Evolutionary conservation across 2,329 filamentous ascomycete species (phyloP), one percentile per base, ranked within the genome.

Genomic region (Apiospora koreana): DNA sequence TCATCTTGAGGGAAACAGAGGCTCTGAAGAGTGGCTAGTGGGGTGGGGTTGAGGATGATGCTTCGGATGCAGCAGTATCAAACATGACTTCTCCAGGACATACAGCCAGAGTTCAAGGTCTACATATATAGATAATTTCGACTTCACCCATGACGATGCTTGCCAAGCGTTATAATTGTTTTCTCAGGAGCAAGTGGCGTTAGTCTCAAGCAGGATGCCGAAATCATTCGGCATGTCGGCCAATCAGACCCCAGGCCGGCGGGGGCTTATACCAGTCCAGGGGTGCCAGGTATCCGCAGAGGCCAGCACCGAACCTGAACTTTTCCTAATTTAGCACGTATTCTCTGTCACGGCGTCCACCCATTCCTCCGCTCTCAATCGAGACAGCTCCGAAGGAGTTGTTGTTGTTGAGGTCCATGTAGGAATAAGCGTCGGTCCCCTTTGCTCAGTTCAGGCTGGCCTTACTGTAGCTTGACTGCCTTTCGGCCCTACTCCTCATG

Each of bases 401-500:
- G 16, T 54, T 31, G 54, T 18, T 31, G 16, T 31, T 31, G 16
- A 18, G 1, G 28, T 10, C 14, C 3, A 35, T 58, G 50, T 10
- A 8, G 18, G n/a, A 35, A 21, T 21, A 28, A 28, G 28, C 16
- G 50, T 31, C 46, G 23, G 23, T n/a, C 28, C 31, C 54, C 31
- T 12, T 35, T 9, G 54, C 28, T 6, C 18, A 21, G 43, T 21
- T n/a, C 54, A 38, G 31, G 7, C 54, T 62, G 54, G 31, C 31
- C 28, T 62, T 62, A 38, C 54, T 62, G 31, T 58, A 35, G 0
- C 5, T 21, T 50, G 3, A 2, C 9, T 21, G 21, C 21, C 54
- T 62, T 62, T 62, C 54, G 54, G 54, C 54, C 54, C 54, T 62
- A 62, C 54, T 62, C 54, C 18, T 35, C 28, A 10, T 58, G 50